phyloP scores from a whole-genome alignment of 1,139 yeast genomes.

The Pneumocystis sp. region DNA sequence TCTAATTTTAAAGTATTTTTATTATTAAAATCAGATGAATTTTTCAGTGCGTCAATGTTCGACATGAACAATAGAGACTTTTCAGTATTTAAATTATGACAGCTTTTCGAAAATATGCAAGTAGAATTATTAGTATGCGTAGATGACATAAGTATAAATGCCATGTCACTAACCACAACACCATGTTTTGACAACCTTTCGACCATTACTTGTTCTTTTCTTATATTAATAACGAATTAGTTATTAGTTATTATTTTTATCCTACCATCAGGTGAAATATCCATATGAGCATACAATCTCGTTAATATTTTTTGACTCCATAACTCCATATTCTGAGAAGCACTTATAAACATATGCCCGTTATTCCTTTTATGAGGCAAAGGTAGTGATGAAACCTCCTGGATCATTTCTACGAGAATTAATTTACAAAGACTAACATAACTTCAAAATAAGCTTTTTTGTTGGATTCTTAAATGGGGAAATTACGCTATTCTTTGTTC shows the following conservation, averaged over 20 bases:
- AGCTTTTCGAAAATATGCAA: neutral
- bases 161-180: conserved; percentile 55
- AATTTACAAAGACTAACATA: conserved; percentile 76
- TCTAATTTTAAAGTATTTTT: conserved; percentile 32
- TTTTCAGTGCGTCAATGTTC: conserved; percentile 18
- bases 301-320: conserved; percentile 71
- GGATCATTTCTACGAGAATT: conserved; percentile 66
- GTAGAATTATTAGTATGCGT: conserved; percentile 11
- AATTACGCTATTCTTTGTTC: conserved; percentile 61
- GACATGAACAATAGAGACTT: neutral
- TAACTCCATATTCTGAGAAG: conserved; percentile 66
- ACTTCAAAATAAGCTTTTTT: neutral
- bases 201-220: conserved; percentile 62
- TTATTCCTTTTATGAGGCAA: conserved; percentile 39
- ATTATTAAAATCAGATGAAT: conserved; percentile 27
- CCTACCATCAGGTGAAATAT: conserved; percentile 37
- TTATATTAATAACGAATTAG: neutral
- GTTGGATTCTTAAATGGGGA: neutral
- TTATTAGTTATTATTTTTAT: neutral
- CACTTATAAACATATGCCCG: conserved; percentile 45
- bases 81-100: conserved; percentile 9
- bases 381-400: conserved; percentile 49
- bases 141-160: conserved; percentile 38
- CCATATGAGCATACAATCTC: conserved; percentile 70
- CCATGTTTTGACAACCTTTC: conserved; percentile 78